Evolutionary conservation across 805 yeast species (phyloP), one percentile per base, ranked within the genome.

Genomic region (Clavispora fructus): DNA sequence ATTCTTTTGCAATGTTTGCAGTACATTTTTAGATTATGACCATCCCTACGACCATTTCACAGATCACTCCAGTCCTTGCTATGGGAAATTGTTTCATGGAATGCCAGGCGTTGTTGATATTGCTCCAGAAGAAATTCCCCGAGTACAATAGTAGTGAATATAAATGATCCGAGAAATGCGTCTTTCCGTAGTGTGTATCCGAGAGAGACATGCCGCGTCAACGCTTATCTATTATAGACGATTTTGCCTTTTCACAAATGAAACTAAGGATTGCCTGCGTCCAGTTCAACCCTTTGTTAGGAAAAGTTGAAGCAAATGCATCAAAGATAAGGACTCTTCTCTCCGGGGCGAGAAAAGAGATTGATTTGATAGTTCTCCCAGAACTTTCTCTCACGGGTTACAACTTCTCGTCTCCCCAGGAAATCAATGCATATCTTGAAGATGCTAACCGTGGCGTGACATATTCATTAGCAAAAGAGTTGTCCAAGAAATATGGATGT

Each of bases 341-440:
- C 11, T 63, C 68, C 9, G 28, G 39, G 5, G 32, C 41, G 42
- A 54, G 57, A 38, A 53, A 55, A 33, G 60, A 62, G 7, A 78
- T 82, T 1, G 95, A 89, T 59, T 53, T 90, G n/a, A 62, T 90
- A 7, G 77, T 90, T 1, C 72, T 91, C 7, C 96, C 97, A 0
- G 97, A 90, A 57, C 65, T 90, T 42, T 89, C 95, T 0, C 65
- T 91, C 11, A 85, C 95, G 0, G 96, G 97, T 0, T 90, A 90
- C 61, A 85, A 83, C 57, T 91, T 84, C 64, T 59, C 63, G 27
- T 61, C 67, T 25, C 60, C 56, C 0, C 14, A 40, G 3, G 78
- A 73, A 33, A 81, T 84, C 17, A 62, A 56, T 41, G 91, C 92
- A 2, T 83, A 63, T 54, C 60, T 85, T 26, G 91, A 86, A 50